Conservation (phyloP, 202 grass and related monocot genomes). For the Zizania palustris region DNA sequence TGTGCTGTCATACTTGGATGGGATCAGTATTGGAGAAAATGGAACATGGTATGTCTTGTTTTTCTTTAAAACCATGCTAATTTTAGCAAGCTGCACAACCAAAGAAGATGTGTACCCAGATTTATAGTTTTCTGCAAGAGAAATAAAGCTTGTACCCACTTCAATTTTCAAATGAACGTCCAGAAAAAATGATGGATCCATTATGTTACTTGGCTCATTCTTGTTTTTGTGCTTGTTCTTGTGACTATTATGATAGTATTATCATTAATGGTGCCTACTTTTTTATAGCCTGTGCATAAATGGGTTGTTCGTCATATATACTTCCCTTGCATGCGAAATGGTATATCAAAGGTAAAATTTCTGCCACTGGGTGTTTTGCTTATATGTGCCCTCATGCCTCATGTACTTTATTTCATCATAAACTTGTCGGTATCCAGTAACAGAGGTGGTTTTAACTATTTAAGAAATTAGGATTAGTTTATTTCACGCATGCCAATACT, state of each 20-base stretch:
- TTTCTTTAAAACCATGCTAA: slow-evolving; percentile 22
- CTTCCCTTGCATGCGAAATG: slow-evolving; percentile 72
- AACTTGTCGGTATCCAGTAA: neutral
- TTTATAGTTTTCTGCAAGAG: neutral
- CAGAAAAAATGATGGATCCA: slow-evolving; percentile 14
- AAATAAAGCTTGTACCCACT: slow-evolving; percentile 3
- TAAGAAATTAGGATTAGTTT: slow-evolving; percentile 4
- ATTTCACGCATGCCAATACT: slow-evolving; percentile 5
- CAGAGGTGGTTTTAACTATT: slow-evolving; percentile 10
- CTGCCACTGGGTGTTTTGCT: neutral
- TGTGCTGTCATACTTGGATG: slow-evolving; percentile 40
- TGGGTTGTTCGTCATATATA: slow-evolving; percentile 78
- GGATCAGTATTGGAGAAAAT: slow-evolving; percentile 85
- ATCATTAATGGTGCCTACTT: slow-evolving; percentile 36
- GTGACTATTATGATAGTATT: slow-evolving; percentile 21
- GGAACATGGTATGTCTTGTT: slow-evolving; percentile 72
- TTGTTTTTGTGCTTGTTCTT: slow-evolving; percentile 21
- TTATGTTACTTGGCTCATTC: neutral
- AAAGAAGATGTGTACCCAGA: slow-evolving; percentile 17
- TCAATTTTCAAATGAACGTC: slow-evolving; percentile 21
- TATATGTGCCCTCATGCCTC: neutral
- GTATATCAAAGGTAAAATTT: slow-evolving; percentile 70
- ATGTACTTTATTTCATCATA: neutral
- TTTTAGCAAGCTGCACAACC: slow-evolving; percentile 1
- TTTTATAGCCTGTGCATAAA: slow-evolving; percentile 74